A percentile compares a stretch with the other conserved stretches of the same genome.
These are phyloP conservation scores for Cokeromyces recurvatus DNA, from an alignment of 371 early-diverging fungal species.

Conservation along the genomic window DNA sequence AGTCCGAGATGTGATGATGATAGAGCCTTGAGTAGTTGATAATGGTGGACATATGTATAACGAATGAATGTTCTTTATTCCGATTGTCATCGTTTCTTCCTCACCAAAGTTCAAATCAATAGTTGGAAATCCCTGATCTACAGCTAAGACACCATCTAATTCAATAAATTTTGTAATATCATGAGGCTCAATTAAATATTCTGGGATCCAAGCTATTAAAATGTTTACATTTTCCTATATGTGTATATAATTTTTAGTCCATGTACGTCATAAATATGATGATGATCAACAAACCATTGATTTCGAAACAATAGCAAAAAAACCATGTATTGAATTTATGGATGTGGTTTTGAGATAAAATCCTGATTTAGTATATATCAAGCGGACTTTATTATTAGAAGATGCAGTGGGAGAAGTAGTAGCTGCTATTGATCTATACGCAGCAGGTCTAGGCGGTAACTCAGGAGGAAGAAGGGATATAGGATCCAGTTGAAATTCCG, in stretches of 20 bases:
- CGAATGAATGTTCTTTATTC: conserved; percentile 22
- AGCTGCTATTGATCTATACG: conserved; percentile 1
- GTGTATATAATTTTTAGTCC: too few species aligned
- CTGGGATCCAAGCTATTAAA: conserved; percentile 36
- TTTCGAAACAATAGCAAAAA: conserved; percentile 25
- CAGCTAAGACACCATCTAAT: conserved; percentile 30
- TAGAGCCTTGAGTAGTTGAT: conserved; percentile 14
- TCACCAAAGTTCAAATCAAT: conserved; percentile 18
- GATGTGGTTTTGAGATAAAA: conserved; percentile 21
- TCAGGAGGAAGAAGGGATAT: conserved; percentile 12
- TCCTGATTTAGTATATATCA: conserved; percentile 41
- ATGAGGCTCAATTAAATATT: conserved; percentile 27
- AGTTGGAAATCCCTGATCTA: conserved; percentile 27
- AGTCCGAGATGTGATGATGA: conserved; percentile 29
- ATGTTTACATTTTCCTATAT: conserved; percentile 16
- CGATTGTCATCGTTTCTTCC: conserved; percentile 20
- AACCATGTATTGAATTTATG: conserved; percentile 28
- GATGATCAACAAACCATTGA: conserved; percentile 14
- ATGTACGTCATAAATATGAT: too few species aligned
- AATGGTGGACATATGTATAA: conserved; percentile 31
- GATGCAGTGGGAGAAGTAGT: neutral
- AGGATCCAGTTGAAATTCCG: conserved; percentile 12
- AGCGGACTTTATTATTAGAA: conserved; percentile 10
- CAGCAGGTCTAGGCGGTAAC: conserved; percentile 17
- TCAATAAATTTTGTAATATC: conserved; percentile 23